Evolutionary conservation across 441 rosid genomes (phyloP).

Genomic region (Croton setiger): DNA sequence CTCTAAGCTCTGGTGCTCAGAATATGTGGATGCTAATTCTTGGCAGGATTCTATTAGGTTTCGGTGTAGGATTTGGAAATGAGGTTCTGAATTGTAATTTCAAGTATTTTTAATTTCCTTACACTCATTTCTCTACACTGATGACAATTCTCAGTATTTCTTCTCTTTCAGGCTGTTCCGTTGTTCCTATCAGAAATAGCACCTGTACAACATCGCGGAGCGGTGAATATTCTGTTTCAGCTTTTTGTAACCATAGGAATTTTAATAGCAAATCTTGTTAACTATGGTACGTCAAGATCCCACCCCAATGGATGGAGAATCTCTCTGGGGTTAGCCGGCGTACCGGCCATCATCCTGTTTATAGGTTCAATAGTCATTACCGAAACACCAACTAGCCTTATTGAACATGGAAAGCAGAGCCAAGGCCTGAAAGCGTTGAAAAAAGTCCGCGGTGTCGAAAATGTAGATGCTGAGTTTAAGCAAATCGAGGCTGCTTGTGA

Average conservation of each 20-base stretch:
- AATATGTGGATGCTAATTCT: slow-evolving; percentile 46
- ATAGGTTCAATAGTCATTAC: slow-evolving; percentile 36
- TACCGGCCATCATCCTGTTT: slow-evolving; percentile 31
- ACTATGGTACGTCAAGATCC: slow-evolving; percentile 27
- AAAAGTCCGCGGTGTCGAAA: slow-evolving; percentile 38
- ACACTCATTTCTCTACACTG: background rate
- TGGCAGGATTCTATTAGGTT: slow-evolving; percentile 56
- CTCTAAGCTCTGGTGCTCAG: slow-evolving; percentile 35
- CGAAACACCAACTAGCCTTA: slow-evolving; percentile 45
- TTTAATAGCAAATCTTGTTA: slow-evolving; percentile 40
- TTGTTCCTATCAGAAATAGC: slow-evolving; percentile 50
- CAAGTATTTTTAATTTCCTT: background rate
- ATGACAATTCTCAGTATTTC: no score
- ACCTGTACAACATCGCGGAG: slow-evolving; percentile 41
- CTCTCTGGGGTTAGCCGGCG: slow-evolving; percentile 36
- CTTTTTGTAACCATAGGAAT: slow-evolving; percentile 47
- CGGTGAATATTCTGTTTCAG: slow-evolving; percentile 45
- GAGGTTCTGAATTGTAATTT: slow-evolving; percentile 31
- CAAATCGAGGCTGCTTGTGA: slow-evolving; percentile 32
- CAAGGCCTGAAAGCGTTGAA: slow-evolving; percentile 26
- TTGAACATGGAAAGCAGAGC: slow-evolving; percentile 30
- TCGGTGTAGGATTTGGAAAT: slow-evolving; percentile 71
- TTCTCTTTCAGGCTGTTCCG: slow-evolving; percentile 29
- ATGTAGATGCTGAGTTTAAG: slow-evolving; percentile 35
- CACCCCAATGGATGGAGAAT: slow-evolving; percentile 46